A percentile compares a stretch with the other conserved stretches of the same genome.
These are phyloP conservation scores for Neospora caninum DNA, from an alignment of 169 alveolate species.

Conservation along the genomic window DNA sequence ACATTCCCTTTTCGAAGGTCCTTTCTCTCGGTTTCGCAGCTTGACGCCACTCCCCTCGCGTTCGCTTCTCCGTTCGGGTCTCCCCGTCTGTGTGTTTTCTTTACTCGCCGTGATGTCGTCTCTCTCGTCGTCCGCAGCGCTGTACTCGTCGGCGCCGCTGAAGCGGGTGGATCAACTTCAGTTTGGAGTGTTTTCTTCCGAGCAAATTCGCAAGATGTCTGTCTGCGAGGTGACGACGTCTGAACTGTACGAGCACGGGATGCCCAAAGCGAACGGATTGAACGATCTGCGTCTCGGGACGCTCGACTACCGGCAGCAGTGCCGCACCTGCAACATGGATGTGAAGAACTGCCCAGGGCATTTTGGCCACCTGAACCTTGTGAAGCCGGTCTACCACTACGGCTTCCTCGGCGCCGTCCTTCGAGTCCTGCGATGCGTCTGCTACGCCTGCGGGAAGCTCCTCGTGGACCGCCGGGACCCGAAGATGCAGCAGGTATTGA, in stretches of 20 bases:
- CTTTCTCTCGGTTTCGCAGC: background rate
- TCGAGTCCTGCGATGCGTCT: slow-evolving; percentile 95
- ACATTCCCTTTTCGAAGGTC: no score
- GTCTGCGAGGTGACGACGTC: slow-evolving; percentile 90
- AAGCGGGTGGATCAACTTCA: slow-evolving; percentile 54
- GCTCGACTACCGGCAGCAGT: slow-evolving; percentile 90
- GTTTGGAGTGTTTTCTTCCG: slow-evolving; percentile 58
- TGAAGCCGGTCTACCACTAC: slow-evolving; percentile 91
- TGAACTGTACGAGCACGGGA: slow-evolving; percentile 90
- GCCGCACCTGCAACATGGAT: slow-evolving; percentile 96
- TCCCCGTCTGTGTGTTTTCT: background rate
- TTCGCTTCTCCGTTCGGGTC: background rate
- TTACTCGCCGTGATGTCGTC: slow-evolving; percentile 43
- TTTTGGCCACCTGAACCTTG: slow-evolving; percentile 97
- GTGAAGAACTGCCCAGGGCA: slow-evolving; percentile 98
- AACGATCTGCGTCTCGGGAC: slow-evolving; percentile 98
- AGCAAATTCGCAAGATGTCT: slow-evolving; percentile 73
- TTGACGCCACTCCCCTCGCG: background rate
- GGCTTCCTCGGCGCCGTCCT: slow-evolving; percentile 91
- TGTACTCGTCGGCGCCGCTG: slow-evolving; percentile 57
- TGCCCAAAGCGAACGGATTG: slow-evolving; percentile 88
- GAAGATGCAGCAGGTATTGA: slow-evolving; percentile 75
- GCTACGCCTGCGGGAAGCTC: slow-evolving; percentile 94
- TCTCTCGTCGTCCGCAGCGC: slow-evolving; percentile 48
- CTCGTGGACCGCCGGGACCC: slow-evolving; percentile 88